phyloP scores from a whole-genome alignment of 305 asterid genomes.

The Caryopteris hybrid region DNA sequence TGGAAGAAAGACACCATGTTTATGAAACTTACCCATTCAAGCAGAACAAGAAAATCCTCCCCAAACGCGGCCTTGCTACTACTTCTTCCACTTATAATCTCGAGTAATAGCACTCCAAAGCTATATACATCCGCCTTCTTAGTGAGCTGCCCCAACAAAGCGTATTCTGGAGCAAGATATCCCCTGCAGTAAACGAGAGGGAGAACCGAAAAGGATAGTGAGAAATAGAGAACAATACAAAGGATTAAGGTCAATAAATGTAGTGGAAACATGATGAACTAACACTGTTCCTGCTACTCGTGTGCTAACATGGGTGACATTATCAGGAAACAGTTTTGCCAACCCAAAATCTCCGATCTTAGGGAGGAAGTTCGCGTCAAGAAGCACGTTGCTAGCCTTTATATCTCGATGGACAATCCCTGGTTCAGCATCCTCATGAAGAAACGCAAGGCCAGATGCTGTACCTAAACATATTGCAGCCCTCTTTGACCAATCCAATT shows the following conservation, averaged over 20 bases:
- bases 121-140: constrained; percentile 89
- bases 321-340: constrained; percentile 84
- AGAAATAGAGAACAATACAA: not conserved
- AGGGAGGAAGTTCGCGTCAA: constrained; percentile 57
- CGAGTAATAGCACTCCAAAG: constrained; percentile 80
- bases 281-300: constrained; percentile 91
- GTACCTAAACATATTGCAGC: constrained; percentile 65
- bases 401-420: constrained; percentile 78
- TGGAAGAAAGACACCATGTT: not conserved
- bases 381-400: constrained; percentile 89
- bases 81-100: constrained; percentile 68
- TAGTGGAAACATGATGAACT: constrained; percentile 20
- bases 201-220: not conserved
- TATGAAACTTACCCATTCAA: constrained; percentile 78
- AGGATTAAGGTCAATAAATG: not conserved
- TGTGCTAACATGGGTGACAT: constrained; percentile 85
- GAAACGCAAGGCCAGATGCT: constrained; percentile 76
- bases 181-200: constrained; percentile 45
- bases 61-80: constrained; percentile 75
- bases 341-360: constrained; percentile 84
- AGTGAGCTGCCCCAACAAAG: constrained; percentile 65
- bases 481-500: constrained; percentile 65
- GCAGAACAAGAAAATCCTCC: constrained; percentile 46
- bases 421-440: constrained; percentile 73
- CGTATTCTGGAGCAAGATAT: constrained; percentile 88